Base-by-base conservation (phyloP, 371 early-diverging fungal genomes). In the Paraphysoderma sedebokerense region DNA sequence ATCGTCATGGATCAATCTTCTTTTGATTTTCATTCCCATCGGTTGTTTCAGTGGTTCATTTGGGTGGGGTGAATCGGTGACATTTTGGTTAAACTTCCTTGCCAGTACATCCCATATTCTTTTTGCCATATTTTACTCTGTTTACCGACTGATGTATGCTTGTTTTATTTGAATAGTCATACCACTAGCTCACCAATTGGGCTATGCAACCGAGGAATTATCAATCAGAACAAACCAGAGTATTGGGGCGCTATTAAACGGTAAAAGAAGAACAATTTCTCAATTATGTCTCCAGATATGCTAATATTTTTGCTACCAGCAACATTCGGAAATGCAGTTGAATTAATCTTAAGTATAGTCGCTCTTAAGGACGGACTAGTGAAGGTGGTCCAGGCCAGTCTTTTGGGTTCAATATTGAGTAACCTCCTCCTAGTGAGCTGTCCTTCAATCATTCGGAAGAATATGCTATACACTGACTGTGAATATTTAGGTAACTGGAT, bases 221-320 rank as follows among this genome's bases (percentile, higher is more conserved):
- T 70, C 82, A 2, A 55, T 81, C 32, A 68, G 75, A 28, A 66
- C 74, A 19, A 73, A 72, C 48, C 71, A 81, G 68, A 74, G 84
- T n/a, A 66, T 91, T 28, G 90, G 90, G 38, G 90, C 82, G n/a
- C 66, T 91, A 20, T 57, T 91, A 34, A 88, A 88, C 56, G 89
- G 85, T 0, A 81, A 86, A 23, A 5, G 39, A 13, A 23, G 15
- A 38, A 15, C 5, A 13, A 26, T 39, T 22, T 2, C 12, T n/a
- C 12, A 34, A 34, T 34, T 12, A n/a, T n/a, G 34, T 34, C 34
- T 34, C 34, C 12, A n/a, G 3, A 34, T 34, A n/a, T 5, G 37
- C 37, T 36, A 20, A 17, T n/a, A n/a, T 22, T 22, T 17, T 17
- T 36, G 19, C 5, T 17, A 36, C n/a, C 20, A 36, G 17, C 42